Conservation (phyloP, 1,284 basidiomycete genomes). For the Fomitiporia mediterranea region DNA sequence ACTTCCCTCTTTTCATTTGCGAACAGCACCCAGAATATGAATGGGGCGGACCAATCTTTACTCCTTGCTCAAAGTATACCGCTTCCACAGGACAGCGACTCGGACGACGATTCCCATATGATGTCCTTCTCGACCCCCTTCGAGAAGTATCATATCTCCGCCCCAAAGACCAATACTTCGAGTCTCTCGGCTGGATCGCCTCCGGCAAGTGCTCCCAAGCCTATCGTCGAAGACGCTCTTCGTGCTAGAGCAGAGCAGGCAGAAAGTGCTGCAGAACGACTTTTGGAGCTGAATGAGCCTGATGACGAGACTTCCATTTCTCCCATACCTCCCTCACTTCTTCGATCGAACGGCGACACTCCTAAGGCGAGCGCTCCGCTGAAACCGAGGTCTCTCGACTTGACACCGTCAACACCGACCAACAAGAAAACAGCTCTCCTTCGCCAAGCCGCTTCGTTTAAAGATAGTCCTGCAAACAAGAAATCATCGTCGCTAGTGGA, state of each 20-base stretch:
- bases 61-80: slow-evolving; percentile 66
- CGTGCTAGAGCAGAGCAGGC: slow-evolving; percentile 84
- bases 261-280: slow-evolving; percentile 77
- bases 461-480: slow-evolving; percentile 64
- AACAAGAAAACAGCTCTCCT: slow-evolving; percentile 53
- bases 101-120: slow-evolving; percentile 52
- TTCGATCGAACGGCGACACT: slow-evolving; percentile 39
- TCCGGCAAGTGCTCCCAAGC: slow-evolving; percentile 37
- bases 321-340: slow-evolving; percentile 51
- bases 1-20: slow-evolving; percentile 23
- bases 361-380: slow-evolving; percentile 30
- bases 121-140: slow-evolving; percentile 70
- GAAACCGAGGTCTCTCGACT: slow-evolving; percentile 27
- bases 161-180: slow-evolving; percentile 19
- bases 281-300: slow-evolving; percentile 75
- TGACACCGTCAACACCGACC: slow-evolving; percentile 56
- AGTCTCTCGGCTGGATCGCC: slow-evolving; percentile 32
- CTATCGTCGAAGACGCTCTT: slow-evolving; percentile 76
- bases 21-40: slow-evolving; percentile 31
- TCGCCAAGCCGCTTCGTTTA: slow-evolving; percentile 71
- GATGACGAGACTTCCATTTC: slow-evolving; percentile 51
- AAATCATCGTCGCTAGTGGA: slow-evolving; percentile 56
- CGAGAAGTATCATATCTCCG: slow-evolving; percentile 37
- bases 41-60: slow-evolving; percentile 54
- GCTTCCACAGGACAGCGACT: slow-evolving; percentile 68